Conservation (phyloP, 169 alveolate genomes). For the Fabrea salina region DNA sequence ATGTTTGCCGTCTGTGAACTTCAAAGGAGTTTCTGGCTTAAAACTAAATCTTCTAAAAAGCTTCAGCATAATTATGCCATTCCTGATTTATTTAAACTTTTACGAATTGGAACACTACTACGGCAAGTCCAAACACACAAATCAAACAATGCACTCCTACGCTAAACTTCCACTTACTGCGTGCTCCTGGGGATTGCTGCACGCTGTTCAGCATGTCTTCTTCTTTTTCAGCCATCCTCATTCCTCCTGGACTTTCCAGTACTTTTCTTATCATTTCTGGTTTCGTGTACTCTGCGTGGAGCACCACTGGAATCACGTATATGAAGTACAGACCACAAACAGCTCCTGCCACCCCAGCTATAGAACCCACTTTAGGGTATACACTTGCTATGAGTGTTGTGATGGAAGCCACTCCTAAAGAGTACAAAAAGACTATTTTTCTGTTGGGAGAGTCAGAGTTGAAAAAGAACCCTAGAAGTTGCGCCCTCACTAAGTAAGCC, state of each 20-base stretch:
- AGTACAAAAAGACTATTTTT: not conserved
- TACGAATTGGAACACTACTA: not conserved
- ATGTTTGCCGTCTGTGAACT: too few species aligned
- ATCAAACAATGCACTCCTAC: not conserved
- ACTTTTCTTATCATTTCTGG: not conserved
- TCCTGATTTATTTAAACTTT: not conserved
- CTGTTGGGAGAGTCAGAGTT: not conserved
- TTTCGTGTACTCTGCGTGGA: not conserved
- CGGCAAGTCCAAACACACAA: slow-evolving; percentile 4
- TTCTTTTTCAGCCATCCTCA: not conserved
- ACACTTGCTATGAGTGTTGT: slow-evolving; percentile 41
- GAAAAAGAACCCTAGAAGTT: slow-evolving; percentile 39
- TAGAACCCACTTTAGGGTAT: slow-evolving; percentile 55
- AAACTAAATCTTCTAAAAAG: too few species aligned
- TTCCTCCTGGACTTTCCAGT: not conserved
- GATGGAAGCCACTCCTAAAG: not conserved
- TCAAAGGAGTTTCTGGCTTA: too few species aligned
- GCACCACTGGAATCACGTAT: slow-evolving; percentile 54
- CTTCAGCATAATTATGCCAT: too few species aligned
- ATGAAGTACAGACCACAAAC: slow-evolving; percentile 51
- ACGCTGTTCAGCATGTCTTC: not conserved
- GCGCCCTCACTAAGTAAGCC: slow-evolving; percentile 54
- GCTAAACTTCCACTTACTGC: not conserved
- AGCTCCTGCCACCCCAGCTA: slow-evolving; percentile 55
- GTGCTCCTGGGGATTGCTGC: not conserved